phyloP scores from a whole-genome alignment of 148 eudicot genomes.

The Fagopyrum tataricum region DNA sequence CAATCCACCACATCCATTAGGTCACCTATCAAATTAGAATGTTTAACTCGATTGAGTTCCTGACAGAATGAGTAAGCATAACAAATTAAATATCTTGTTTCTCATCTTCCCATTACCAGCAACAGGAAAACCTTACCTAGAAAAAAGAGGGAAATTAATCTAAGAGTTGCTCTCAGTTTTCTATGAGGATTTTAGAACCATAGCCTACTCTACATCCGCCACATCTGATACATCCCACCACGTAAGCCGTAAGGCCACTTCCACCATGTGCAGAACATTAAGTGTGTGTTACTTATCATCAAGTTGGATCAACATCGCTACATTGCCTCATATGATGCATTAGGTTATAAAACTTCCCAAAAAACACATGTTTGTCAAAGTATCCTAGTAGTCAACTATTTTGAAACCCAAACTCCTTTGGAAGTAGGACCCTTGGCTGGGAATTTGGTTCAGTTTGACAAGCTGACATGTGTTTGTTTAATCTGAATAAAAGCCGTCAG shows the following conservation, averaged over 20 bases:
- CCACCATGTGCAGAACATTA: neutral
- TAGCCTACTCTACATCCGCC: neutral
- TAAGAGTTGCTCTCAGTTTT: neutral
- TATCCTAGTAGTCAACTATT: neutral
- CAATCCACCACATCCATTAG: too few species aligned
- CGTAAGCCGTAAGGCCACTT: neutral
- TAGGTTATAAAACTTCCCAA: slow-evolving; percentile 1
- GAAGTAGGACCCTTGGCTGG: neutral
- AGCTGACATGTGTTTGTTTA: neutral
- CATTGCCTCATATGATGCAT: neutral
- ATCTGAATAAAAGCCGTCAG: neutral
- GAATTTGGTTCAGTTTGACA: neutral
- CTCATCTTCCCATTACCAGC: neutral
- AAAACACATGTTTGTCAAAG: neutral
- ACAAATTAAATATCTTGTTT: neutral
- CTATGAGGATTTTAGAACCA: neutral
- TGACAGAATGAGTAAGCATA: too few species aligned
- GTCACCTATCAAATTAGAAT: too few species aligned
- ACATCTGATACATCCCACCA: neutral
- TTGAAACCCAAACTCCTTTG: neutral
- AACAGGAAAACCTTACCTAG: neutral
- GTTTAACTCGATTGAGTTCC: too few species aligned
- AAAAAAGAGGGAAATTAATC: neutral
- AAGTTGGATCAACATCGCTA: neutral
- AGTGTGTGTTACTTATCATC: neutral